Base-by-base conservation (phyloP, 257 asterid genomes). In the Anisodus tanguticus region DNA sequence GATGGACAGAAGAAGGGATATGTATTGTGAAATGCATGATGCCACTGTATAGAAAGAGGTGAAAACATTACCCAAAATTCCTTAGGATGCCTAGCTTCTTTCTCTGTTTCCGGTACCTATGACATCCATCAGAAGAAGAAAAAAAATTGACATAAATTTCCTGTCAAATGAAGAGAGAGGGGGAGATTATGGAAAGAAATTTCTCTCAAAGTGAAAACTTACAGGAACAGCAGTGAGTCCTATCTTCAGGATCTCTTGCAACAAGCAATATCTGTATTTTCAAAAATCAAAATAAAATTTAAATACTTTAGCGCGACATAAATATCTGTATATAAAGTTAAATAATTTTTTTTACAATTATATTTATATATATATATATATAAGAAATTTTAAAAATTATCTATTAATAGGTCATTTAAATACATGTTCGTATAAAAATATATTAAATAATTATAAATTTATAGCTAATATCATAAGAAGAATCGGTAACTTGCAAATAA, bases 201-300 rank as follows among this genome's bases (percentile, higher is more conserved):
- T 11, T 8, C 78, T 80, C 81, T 54, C 9, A 79, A 79, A 74
- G 67, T 53, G 31, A 78, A 6, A 55, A 84, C 98, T 88, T 87
- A 97, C 99, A 41, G 93, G 94, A 60, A 90, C 77, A 79, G 94
- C 98, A 88, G 87, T 92, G 98, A 13, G 97, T 92, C 90, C 97
- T 92, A 84, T 97, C 99, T 84, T 91, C 93, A 0, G 98, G 98
- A 87, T 97, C 98, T 89, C 91, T 97, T 78, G 98, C 92, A 19
- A 97, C 96, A 87, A 95, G 99, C 93, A 97, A 87, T n/a, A n/a
- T n/a, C n/a, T n/a, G n/a, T n/a, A n/a, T n/a, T n/a, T n/a, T n/a
- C n/a, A n/a, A n/a, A n/a, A n/a, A n/a, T n/a, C n/a, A n/a, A n/a
- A n/a, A n/a, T n/a, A n/a, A n/a, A n/a, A n/a, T n/a, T n/a, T n/a